Evolutionary conservation across 2,329 filamentous ascomycete species (phyloP).

Genomic region (Beauveria australis): DNA sequence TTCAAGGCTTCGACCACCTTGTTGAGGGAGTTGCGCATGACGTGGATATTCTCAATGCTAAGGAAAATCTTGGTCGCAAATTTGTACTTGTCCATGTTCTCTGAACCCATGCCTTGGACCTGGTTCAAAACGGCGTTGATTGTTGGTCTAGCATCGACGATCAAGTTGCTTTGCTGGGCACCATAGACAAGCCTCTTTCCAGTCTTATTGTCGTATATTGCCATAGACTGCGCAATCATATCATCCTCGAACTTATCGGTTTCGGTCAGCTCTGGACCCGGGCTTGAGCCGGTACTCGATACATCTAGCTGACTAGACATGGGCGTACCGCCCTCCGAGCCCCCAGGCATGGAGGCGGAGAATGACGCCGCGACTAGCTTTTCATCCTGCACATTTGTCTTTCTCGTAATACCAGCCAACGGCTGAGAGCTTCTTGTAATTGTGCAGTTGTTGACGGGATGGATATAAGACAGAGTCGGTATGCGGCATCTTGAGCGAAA

Average conservation of each 20-base stretch:
- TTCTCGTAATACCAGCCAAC: conserved; percentile 73
- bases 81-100: conserved; percentile 96
- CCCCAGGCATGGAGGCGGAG: conserved; percentile 31
- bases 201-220: conserved; percentile 48
- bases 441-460: conserved; percentile 92
- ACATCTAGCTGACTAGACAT: conserved; percentile 44
- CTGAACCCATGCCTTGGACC: conserved; percentile 83
- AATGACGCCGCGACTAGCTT: conserved; percentile 90
- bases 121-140: conserved; percentile 95
- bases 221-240: conserved; percentile 37
- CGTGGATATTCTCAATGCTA: conserved; percentile 96
- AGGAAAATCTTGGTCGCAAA: conserved; percentile 87
- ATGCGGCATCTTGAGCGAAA: conserved; percentile 87
- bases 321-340: conserved; percentile 27
- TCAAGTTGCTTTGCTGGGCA: conserved; percentile 86
- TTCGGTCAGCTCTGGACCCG: conserved; percentile 47
- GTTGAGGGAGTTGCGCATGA: conserved; percentile 87
- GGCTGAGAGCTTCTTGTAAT: conserved; percentile 94
- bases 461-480: conserved; percentile 86
- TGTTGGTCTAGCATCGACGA: conserved; percentile 89
- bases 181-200: conserved; percentile 68
- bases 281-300: conserved; percentile 21
- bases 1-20: conserved; percentile 86
- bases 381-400: conserved; percentile 92
- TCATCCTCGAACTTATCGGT: conserved; percentile 63